Evolutionary conservation across 306 rosid species (phyloP).

Genomic region (Arachis stenosperma): DNA sequence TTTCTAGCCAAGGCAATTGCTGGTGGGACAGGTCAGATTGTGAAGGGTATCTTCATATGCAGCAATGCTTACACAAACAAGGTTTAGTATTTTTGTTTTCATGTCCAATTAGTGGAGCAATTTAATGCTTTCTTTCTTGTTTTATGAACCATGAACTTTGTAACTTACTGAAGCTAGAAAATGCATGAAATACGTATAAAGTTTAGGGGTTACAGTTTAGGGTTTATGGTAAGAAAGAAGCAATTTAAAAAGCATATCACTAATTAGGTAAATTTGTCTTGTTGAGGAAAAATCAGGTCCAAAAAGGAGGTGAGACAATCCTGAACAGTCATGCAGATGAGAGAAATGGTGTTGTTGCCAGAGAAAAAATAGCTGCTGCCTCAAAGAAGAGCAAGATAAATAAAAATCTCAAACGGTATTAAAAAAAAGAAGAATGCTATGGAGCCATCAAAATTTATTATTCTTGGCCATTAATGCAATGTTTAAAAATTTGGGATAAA

Average conservation of each 20-base stretch:
- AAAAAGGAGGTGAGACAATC: constrained; percentile 87
- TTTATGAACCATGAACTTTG: neutral
- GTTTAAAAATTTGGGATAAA: no score
- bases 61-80: constrained; percentile 93
- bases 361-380: constrained; percentile 32
- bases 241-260: neutral
- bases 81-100: constrained; percentile 49
- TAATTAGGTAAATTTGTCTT: neutral
- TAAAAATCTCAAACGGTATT: constrained; percentile 77
- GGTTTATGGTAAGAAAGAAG: neutral
- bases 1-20: constrained; percentile 83
- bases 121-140: constrained; percentile 23
- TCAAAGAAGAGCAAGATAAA: constrained; percentile 55
- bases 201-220: no score
- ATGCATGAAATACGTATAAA: neutral
- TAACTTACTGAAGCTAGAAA: constrained; percentile 15
- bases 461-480: no score
- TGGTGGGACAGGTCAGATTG: constrained; percentile 91
- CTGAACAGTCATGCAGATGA: constrained; percentile 46
- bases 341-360: constrained; percentile 39
- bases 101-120: neutral
- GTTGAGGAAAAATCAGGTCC: constrained; percentile 56
- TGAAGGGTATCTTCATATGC: constrained; percentile 84
- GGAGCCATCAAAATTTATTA: no score
- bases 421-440: neutral